phyloP scores from a whole-genome alignment of 1,284 basidiomycete genomes.

The Cryptococcus sp. region DNA sequence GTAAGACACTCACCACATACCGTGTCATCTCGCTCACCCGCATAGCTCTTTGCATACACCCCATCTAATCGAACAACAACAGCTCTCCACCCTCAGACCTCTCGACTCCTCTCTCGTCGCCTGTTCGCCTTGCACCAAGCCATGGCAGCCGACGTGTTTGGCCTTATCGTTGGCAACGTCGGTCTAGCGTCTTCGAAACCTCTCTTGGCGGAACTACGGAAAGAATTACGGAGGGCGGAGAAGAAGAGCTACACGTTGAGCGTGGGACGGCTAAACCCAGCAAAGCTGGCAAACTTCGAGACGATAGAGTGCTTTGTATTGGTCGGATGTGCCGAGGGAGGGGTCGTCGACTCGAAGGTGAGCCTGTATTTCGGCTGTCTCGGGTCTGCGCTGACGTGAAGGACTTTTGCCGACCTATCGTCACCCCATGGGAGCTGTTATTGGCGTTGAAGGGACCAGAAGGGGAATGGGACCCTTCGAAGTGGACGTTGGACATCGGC shows the following conservation, averaged over 20 bases:
- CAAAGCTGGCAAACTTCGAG: conserved; percentile 92
- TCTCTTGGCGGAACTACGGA: conserved; percentile 68
- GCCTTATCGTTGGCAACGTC: conserved; percentile 89
- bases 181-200: conserved; percentile 77
- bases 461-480: conserved; percentile 57
- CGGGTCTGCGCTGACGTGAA: conserved; percentile 33
- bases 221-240: conserved; percentile 57
- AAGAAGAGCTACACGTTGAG: conserved; percentile 93
- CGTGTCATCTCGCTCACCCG: background rate
- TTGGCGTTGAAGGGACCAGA: conserved; percentile 73
- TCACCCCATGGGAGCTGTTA: conserved; percentile 90
- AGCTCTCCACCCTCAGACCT: conserved; percentile 62
- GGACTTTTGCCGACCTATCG: conserved; percentile 85
- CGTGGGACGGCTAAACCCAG: conserved; percentile 91
- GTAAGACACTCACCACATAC: conserved; percentile 30
- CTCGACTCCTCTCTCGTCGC: conserved; percentile 83
- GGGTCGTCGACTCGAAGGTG: conserved; percentile 76
- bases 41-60: conserved; percentile 55
- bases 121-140: conserved; percentile 85
- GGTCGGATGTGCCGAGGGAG: conserved; percentile 91
- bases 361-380: conserved; percentile 15
- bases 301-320: conserved; percentile 96
- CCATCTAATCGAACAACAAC: conserved; percentile 53
- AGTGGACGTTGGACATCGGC: conserved; percentile 55
- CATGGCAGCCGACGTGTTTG: conserved; percentile 87